Evolutionary conservation across 1,139 yeast genomes (phyloP).

Genomic region (Saccharomycopsis phalli): DNA sequence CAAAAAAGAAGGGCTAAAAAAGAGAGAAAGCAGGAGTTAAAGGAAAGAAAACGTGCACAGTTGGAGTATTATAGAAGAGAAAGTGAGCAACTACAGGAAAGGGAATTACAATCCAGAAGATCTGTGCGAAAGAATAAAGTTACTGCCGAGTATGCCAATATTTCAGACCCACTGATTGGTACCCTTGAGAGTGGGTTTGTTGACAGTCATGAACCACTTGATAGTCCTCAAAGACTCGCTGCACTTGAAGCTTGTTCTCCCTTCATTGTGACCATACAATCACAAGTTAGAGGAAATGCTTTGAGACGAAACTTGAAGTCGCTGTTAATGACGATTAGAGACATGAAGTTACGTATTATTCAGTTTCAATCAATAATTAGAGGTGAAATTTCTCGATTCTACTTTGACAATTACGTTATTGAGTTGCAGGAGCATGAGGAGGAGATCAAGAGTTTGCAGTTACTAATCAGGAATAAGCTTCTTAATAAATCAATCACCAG

Average conservation of each 20-base stretch:
- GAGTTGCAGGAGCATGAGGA: constrained; percentile 26
- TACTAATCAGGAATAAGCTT: constrained; percentile 26
- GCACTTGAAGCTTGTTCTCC: too few relatives aligned
- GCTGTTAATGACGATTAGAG: constrained; percentile 1
- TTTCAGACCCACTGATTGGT: too few relatives aligned
- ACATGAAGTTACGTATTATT: constrained; percentile 18
- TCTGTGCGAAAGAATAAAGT: too few relatives aligned
- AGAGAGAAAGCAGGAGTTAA: constrained; percentile 6
- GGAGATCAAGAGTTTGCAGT: constrained; percentile 29
- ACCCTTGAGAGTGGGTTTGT: too few relatives aligned
- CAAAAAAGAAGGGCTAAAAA: background rate
- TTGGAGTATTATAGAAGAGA: too few relatives aligned
- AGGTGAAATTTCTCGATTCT: constrained; percentile 22
- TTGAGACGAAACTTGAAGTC: constrained; percentile 6
- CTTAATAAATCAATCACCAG: constrained; percentile 21
- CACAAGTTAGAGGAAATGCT: constrained; percentile 11
- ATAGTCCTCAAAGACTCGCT: too few relatives aligned
- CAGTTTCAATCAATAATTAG: constrained; percentile 24
- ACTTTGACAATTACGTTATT: constrained; percentile 10
- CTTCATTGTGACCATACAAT: constrained; percentile 14
- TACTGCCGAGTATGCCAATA: too few relatives aligned
- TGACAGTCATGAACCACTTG: too few relatives aligned
- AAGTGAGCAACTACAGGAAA: too few relatives aligned
- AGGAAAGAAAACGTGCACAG: constrained; percentile 22
- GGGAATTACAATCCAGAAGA: too few relatives aligned